Evolutionary conservation across 257 asterid genomes (phyloP), one percentile per base, ranked within the genome.

Genomic region (Capsicum rhomboideum): DNA sequence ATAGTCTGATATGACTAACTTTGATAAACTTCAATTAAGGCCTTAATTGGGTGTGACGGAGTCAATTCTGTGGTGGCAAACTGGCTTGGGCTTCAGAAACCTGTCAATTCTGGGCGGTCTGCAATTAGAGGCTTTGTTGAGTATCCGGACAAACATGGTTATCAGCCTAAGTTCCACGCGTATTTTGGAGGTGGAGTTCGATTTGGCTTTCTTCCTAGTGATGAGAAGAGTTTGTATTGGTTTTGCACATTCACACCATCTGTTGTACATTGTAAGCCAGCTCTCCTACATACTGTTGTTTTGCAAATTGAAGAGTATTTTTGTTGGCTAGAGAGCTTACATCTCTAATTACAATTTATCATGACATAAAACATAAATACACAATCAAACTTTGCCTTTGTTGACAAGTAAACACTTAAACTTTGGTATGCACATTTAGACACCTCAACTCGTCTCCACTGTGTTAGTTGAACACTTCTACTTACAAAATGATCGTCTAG

Each of bases 11-110:
- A 79, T 37, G 44, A 21, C 21, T 44, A 44, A 46, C 40, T 18
- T 8, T 34, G 10, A 53, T 23, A 37, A 52, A 72, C 71, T 13
- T 68, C 26, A 42, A 68, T 44, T 8, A 85, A 94, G 99, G 98
- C 89, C 82, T 87, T 94, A 91, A 86, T 95, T 14, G 99, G 99
- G 26, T 93, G 97, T 37, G 98, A 95, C 79, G 99, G 99, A 61
- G 94, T 94, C 72, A 92, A 95, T 75, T 95, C 98, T 4, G 20
- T 78, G 42, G 96, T 95, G 84, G 95, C 96, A 9, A 91, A 89
- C 49, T 94, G 92, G 94, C 84, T 94, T 88, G 97, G 95, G 10
- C 93, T 94, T 52, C 89, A 84, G 80, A 82, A 82, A 56, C 92
- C 97, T 4, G 87, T 92, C 6, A 79, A 67, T 49, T 81, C 87